A percentile compares a stretch with the other conserved stretches of the same genome.
phyloP scores from a whole-genome alignment of 2,329 filamentous ascomycete species.

The Curvularia eragrostidis region DNA sequence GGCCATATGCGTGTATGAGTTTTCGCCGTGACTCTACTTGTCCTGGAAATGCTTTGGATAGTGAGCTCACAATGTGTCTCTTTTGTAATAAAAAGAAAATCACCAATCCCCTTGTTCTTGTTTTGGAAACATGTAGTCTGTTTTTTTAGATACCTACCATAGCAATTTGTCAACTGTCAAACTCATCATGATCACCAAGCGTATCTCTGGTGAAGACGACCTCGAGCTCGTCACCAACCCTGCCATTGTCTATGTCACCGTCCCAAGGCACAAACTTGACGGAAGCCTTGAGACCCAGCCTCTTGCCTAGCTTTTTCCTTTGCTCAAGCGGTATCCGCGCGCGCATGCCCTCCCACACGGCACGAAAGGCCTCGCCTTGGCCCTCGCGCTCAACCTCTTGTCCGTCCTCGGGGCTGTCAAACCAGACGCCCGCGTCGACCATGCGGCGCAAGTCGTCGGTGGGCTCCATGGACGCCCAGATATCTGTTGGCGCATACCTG shows the following conservation, averaged over 20 bases:
- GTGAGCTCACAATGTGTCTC: too few relatives aligned
- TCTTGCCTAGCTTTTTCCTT: constrained; percentile 8
- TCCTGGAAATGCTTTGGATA: neutral
- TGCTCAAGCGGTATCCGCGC: constrained; percentile 20
- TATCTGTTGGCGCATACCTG: constrained; percentile 44
- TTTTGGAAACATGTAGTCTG: too few relatives aligned
- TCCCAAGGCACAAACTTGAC: constrained; percentile 41
- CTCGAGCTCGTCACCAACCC: constrained; percentile 46
- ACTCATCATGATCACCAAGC: neutral
- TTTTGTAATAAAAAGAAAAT: too few relatives aligned
- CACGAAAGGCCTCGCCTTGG: constrained; percentile 44
- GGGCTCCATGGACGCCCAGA: constrained; percentile 47
- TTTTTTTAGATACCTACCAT: neutral
- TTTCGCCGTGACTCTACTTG: neutral
- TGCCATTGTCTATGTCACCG: constrained; percentile 37
- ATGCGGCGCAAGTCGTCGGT: constrained; percentile 39
- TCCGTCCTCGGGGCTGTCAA: constrained; percentile 27
- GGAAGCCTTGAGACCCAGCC: constrained; percentile 23
- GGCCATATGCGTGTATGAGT: neutral
- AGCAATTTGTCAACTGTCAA: neutral
- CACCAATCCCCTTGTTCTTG: too few relatives aligned
- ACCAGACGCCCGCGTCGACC: constrained; percentile 39
- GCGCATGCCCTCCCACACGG: constrained; percentile 32
- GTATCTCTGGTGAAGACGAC: constrained; percentile 36
- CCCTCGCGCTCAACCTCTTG: constrained; percentile 28